Base-by-base conservation (phyloP, 2,329 filamentous ascomycete species). In the Leptographium lundbergii region DNA sequence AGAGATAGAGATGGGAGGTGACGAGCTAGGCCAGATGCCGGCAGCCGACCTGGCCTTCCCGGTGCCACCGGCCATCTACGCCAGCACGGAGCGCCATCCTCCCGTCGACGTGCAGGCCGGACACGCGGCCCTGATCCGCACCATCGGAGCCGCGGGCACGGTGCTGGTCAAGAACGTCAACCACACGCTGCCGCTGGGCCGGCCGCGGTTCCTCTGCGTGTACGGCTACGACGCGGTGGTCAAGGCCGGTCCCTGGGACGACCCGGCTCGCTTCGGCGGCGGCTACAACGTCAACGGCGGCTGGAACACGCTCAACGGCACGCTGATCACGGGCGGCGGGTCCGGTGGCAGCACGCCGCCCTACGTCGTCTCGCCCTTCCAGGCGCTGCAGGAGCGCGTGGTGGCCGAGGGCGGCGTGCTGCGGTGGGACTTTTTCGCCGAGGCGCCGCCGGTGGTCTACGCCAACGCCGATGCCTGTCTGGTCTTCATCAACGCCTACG, bases 401-500 rank as follows among this genome's bases (percentile, higher is more conserved):
- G 79, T 79, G 0, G 71, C 71, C 17, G 67, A 72, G 61, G 74
- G 74, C n/a, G 81, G 81, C 0, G 77, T 77, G 61, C 70, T 87
- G 0, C 80, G 77, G 61, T 83, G 77, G 75, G 81, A 85, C 65
- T 76, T 81, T 51, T 68, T 66, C 9, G 75, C 74, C 0, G 67
- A 67, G 11, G 66, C 75, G 19, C 78, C 75, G 14, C 77, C 57
- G 0, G 57, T 61, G 3, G 65, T 71, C 4, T 74, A 79, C 5
- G 75, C 79, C 42, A 74, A 69, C 27, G 73, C 77, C 3, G 78
- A 90, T 65, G 75, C 88, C 19, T 91, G 88, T 58, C 68, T 84
- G 1, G 80, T 84, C 0, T 82, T 85, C 64, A 77, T 85, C 68
- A 86, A 87, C 67, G 81, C 78, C 39, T 89, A 91, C 68, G 82